Percentiles rank a stretch among this genome's conserved stretches.
These are phyloP conservation scores for Geotrichum cucujoidarum DNA, from an alignment of 1,139 yeast genomes.

Conservation along the genomic window DNA sequence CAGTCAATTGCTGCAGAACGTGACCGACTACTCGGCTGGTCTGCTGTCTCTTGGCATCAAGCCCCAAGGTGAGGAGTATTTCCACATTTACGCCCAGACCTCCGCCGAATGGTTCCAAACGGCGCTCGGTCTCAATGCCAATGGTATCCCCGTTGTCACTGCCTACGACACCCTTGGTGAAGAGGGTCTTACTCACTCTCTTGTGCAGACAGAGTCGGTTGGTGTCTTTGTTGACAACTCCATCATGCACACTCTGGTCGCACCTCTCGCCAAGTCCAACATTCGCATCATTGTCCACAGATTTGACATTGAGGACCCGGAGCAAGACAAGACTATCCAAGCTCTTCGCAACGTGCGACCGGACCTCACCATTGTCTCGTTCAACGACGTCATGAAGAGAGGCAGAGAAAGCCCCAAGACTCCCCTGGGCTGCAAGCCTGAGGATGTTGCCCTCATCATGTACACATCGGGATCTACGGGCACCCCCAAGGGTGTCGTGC, in stretches of 20 bases:
- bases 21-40: conserved; percentile 67
- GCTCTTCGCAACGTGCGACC: conserved; percentile 51
- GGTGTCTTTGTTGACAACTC: conserved; percentile 82
- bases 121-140: conserved; percentile 71
- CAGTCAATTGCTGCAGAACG: conserved; percentile 48
- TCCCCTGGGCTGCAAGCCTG: conserved; percentile 55
- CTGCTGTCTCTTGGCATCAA: conserved; percentile 66
- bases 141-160: conserved; percentile 82
- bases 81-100: conserved; percentile 81
- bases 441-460: conserved; percentile 89
- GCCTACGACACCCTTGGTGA: conserved; percentile 97
- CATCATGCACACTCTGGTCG: conserved; percentile 58
- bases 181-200: conserved; percentile 80
- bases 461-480: conserved; percentile 99
- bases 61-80: conserved; percentile 55
- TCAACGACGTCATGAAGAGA: conserved; percentile 57
- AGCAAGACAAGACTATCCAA: conserved; percentile 59
- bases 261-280: conserved; percentile 58
- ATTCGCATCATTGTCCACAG: conserved; percentile 68
- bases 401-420: conserved; percentile 51
- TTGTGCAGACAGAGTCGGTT: conserved; percentile 70
- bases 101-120: conserved; percentile 89
- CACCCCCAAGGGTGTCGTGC: conserved; percentile 92
- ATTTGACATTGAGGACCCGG: conserved; percentile 56
- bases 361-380: conserved; percentile 63